Base-by-base conservation (phyloP, 768 basidiomycete species). In the Russula olivacea region DNA sequence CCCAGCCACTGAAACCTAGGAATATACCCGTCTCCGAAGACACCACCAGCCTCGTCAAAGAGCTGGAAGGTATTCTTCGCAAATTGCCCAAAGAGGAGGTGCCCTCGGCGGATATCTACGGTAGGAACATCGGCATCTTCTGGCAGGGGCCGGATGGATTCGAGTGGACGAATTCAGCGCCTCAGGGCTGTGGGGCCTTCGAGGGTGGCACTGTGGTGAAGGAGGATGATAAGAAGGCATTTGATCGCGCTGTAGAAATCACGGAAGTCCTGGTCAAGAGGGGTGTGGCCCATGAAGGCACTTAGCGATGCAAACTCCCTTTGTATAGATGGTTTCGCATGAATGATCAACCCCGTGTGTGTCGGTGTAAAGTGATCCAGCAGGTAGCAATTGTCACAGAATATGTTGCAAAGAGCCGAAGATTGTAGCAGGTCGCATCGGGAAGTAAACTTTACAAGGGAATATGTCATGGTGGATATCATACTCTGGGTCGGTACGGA, bases 41-140 rank as follows among this genome's bases (percentile, higher is more conserved):
- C 61, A 74, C 72, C 36, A 67, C 69, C 11, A 68, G 71, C 1
- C 81, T 85, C 55, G 72, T 89, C 50, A 76, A 79, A 25, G 87
- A 86, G 69, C 78, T 92, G 36, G 75, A 85, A 41, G 50, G 23
- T 5, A 86, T 91, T 72, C 73, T 92, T 60, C 83, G 83, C 70
- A 67, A 69, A 0, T 66, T 90, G 41, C 88, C 87, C 3, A 80
- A 75, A 2, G 83, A 84, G 69, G 52, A 68, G 1, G 81, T 84
- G 32, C 80, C 80, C 0, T 86, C 85, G 2, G 83, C 81, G 50
- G 76, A 92, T 69, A 85, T 91, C 58, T 92, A 92, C 66, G 85
- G 85, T 1, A 65, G 83, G 66, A 78, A 89, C 71, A 86, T 79
- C 10, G 83, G 85, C 72, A 88, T 90, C 64, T 75, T 79, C 7